Evolutionary conservation across 73 alveolate species (phyloP), one percentile per base, ranked within the genome.

Genomic region (Blepharisma stoltei): DNA sequence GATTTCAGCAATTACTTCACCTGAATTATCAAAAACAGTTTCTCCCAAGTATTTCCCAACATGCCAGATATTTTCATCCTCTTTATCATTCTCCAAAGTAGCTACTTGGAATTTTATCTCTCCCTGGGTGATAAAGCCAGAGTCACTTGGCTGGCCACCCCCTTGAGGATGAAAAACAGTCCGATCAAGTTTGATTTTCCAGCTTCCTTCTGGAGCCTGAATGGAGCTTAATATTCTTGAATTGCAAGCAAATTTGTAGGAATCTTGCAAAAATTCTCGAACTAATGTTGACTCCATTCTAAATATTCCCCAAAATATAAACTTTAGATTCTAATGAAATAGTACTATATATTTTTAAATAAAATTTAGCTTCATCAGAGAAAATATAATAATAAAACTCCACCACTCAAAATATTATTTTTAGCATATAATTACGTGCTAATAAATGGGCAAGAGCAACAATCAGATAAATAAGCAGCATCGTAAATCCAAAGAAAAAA

Each of bases 101-200:
- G 65, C 70, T 4, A 83, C 88, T 43, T 67, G 43, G 84, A 83
- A 87, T 7, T 37, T 46, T 52, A 79, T 66, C 20, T 80, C 83
- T 83, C 95, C 27, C 66, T 86, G 6, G 83, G 14, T 27, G 8
- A 93, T 86, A 20, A n/a, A 53, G 11, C 98, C 98, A 37, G 73
- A 91, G 83, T 93, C 98, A 25, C 88, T 70, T 44, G 98, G 98
- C 78, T 93, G 82, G 23, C 98, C 98, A 9, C 98, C 98, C 37
- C 98, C 98, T 84, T 93, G 88, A 47, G 98, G 98, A 78, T 93
- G 98, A 82, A 93, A 91, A 45, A 93, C 83, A 27, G 97, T 86
- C 65, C 86, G 79, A 48, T 84, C 90, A 52, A 93, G 79, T 21
- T 87, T 67, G 27, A 93, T 71, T 65, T 77, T 45, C 23, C 11